These are phyloP conservation scores for Globisporangium spinosum DNA, from an alignment of 352 stramenopile genomes.

Conservation along the genomic window DNA sequence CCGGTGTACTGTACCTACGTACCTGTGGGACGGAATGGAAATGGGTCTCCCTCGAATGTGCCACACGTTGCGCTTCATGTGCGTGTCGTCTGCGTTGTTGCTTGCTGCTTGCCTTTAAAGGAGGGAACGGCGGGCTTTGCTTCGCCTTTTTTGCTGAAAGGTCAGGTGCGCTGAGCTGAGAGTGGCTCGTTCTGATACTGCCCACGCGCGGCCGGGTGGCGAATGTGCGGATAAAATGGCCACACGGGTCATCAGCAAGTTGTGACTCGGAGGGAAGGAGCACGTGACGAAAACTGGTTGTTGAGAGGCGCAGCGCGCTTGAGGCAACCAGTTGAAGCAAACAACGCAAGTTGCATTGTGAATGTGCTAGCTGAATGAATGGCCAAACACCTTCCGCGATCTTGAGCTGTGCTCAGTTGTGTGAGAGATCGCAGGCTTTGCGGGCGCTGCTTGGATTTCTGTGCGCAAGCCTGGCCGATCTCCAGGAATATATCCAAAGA, in stretches of 20 bases:
- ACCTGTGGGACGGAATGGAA: background rate
- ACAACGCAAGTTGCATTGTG: background rate
- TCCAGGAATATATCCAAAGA: background rate
- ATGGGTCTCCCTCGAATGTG: background rate
- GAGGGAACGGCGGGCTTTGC: background rate
- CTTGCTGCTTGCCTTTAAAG: background rate
- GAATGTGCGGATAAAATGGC: background rate
- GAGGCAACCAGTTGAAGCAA: background rate
- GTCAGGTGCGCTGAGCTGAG: background rate
- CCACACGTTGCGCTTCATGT: background rate
- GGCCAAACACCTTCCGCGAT: background rate
- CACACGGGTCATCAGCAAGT: background rate
- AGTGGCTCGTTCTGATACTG: background rate
- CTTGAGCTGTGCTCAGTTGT: background rate
- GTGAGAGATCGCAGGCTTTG: background rate
- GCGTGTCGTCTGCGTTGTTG: background rate
- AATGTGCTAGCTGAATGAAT: background rate
- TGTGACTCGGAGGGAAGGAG: background rate
- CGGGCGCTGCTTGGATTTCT: background rate
- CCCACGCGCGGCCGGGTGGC: background rate
- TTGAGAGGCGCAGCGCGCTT: background rate
- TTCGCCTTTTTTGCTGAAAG: background rate
- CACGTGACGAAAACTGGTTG: background rate
- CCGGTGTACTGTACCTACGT: background rate
- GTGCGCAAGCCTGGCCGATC: background rate